Conservation (phyloP, 108 stramenopile genomes). For the Thalassiosira profunda region DNA sequence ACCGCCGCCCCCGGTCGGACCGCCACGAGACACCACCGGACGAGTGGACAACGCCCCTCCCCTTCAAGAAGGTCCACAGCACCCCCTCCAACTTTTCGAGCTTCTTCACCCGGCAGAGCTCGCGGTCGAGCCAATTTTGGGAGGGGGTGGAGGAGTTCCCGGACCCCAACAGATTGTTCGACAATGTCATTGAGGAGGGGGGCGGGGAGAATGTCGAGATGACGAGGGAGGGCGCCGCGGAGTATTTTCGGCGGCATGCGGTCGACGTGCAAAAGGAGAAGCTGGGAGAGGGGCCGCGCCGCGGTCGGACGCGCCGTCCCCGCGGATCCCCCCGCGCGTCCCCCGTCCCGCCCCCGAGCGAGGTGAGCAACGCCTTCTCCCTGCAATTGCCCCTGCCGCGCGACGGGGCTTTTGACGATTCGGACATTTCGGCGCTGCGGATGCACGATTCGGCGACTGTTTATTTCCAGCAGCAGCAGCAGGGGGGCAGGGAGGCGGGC, state of each 20-base stretch:
- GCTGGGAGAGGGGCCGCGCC: neutral
- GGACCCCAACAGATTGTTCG: neutral
- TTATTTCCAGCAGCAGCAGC: constrained; percentile 14
- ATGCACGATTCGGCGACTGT: constrained; percentile 53
- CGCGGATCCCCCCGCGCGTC: neutral
- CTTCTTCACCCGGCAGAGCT: constrained; percentile 13
- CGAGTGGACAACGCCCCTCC: constrained; percentile 19
- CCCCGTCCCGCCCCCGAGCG: neutral
- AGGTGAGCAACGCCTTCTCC: constrained; percentile 40
- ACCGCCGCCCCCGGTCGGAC: neutral
- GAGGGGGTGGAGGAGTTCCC: constrained; percentile 37
- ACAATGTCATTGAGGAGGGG: too few relatives aligned
- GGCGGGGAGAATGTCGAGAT: too few relatives aligned
- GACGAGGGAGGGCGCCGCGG: neutral
- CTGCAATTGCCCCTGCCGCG: constrained; percentile 23
- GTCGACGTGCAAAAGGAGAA: constrained; percentile 12
- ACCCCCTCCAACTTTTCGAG: constrained; percentile 23
- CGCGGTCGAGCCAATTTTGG: constrained; percentile 41
- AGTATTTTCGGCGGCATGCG: neutral
- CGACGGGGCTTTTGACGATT: constrained; percentile 29
- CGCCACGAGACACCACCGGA: constrained; percentile 24
- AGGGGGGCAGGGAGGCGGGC: neutral
- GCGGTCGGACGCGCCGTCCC: neutral
- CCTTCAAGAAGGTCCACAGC: constrained; percentile 21
- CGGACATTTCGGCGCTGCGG: constrained; percentile 38